Evolutionary conservation across 345 rosid genomes (phyloP).

Genomic region (Dimocarpus longan): DNA sequence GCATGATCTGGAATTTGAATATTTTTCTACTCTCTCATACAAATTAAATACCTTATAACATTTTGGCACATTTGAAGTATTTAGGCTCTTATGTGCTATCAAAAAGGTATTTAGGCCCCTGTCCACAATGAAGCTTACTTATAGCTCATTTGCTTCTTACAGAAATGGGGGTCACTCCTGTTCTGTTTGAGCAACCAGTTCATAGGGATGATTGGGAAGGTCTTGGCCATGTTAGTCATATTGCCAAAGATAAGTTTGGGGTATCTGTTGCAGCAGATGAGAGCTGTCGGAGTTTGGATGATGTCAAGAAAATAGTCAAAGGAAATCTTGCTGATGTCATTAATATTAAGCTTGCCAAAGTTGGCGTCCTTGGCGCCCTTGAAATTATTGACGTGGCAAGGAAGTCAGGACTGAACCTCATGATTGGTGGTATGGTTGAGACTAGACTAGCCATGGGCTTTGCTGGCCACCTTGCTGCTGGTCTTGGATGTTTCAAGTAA

Average conservation of each 20-base stretch:
- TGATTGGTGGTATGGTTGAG: slow-evolving; percentile 98
- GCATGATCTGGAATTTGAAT: slow-evolving; percentile 3
- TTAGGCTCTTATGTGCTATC: background rate
- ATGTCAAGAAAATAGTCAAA: slow-evolving; percentile 65
- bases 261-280: slow-evolving; percentile 95
- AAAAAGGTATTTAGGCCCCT: background rate
- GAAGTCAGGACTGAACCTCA: slow-evolving; percentile 64
- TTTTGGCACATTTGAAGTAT: background rate
- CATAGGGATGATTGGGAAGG: slow-evolving; percentile 97
- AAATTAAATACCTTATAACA: background rate
- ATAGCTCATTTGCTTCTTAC: slow-evolving; percentile 22
- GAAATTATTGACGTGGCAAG: slow-evolving; percentile 73
- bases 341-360: slow-evolving; percentile 89
- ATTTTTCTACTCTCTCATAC: background rate
- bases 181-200: slow-evolving; percentile 93
- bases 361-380: slow-evolving; percentile 77
- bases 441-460: slow-evolving; percentile 95
- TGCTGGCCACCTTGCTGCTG: slow-evolving; percentile 94
- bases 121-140: slow-evolving; percentile 4
- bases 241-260: slow-evolving; percentile 63
- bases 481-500: slow-evolving; percentile 85
- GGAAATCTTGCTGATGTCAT: slow-evolving; percentile 67
- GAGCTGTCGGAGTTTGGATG: slow-evolving; percentile 75
- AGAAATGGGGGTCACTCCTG: slow-evolving; percentile 88
- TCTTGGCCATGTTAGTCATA: slow-evolving; percentile 66